These are phyloP conservation scores for Vitis riparia DNA, from an alignment of 164 flowering plant genomes.

Conservation along the genomic window DNA sequence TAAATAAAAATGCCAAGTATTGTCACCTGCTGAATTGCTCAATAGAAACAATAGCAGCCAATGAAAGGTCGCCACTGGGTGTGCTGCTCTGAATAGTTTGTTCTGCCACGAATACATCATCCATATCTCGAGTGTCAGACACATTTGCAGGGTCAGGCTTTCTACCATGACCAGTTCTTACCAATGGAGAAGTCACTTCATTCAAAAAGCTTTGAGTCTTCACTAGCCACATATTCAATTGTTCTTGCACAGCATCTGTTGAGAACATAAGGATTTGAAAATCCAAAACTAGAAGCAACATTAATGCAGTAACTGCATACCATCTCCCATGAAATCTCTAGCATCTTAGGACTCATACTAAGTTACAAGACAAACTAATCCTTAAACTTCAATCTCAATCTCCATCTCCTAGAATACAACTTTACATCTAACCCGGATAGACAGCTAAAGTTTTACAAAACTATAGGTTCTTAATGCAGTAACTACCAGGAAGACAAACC, in stretches of 20 bases:
- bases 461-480: no score
- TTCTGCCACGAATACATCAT: conserved; percentile 66
- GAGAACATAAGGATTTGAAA: conserved; percentile 1
- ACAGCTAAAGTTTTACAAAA: no score
- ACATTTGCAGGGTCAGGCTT: conserved; percentile 32
- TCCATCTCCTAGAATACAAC: no score
- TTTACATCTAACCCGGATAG: no score
- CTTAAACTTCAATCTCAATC: no score
- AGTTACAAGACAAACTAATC: no score
- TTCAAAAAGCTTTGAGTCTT: conserved; percentile 71
- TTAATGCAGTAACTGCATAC: no score
- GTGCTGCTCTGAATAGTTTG: conserved; percentile 61
- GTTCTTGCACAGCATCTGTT: conserved; percentile 72
- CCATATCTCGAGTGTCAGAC: conserved; percentile 38
- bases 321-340: no score
- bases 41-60: conserved; percentile 75
- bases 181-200: conserved; percentile 71
- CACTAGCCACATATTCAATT: conserved; percentile 57
- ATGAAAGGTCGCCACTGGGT: conserved; percentile 68
- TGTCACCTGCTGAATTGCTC: conserved; percentile 96
- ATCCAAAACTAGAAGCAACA: neutral
- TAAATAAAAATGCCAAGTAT: conserved; percentile 5
- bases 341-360: no score
- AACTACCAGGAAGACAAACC: no score
- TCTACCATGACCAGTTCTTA: conserved; percentile 42